A percentile compares a stretch with the other conserved stretches of the same genome.
Evolutionary conservation across 2,329 filamentous ascomycete genomes (phyloP).

Genomic region (Diaporthe sp.): DNA sequence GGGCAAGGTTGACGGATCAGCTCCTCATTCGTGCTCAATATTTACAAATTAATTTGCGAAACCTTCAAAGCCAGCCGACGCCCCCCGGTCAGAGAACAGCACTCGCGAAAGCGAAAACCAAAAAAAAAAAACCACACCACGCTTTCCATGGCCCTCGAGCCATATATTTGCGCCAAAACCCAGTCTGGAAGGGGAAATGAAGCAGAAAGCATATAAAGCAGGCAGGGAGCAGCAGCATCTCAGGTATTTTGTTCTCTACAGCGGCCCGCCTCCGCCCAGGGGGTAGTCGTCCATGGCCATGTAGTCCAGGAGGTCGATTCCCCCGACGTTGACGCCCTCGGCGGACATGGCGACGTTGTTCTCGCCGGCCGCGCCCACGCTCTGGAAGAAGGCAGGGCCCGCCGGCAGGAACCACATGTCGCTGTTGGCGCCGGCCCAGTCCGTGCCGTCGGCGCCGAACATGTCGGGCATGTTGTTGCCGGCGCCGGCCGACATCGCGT

Average conservation of each 20-base stretch:
- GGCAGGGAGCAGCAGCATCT: neutral
- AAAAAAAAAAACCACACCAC: neutral
- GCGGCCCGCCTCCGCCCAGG: slow-evolving; percentile 42
- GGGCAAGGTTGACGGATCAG: neutral
- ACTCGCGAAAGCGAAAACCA: neutral
- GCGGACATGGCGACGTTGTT: slow-evolving; percentile 72
- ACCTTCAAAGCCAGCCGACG: neutral
- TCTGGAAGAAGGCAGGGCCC: slow-evolving; percentile 75
- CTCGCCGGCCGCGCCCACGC: slow-evolving; percentile 67
- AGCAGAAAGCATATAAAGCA: neutral
- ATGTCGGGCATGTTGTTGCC: slow-evolving; percentile 50
- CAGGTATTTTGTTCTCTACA: neutral
- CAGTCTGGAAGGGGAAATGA: neutral
- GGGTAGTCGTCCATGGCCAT: slow-evolving; percentile 73
- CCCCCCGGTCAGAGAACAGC: neutral
- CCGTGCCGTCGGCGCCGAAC: slow-evolving; percentile 57
- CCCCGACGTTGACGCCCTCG: slow-evolving; percentile 76
- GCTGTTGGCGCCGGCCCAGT: slow-evolving; percentile 64
- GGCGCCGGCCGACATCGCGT: slow-evolving; percentile 26
- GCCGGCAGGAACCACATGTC: slow-evolving; percentile 79
- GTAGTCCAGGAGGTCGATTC: slow-evolving; percentile 76
- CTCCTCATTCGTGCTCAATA: slow-evolving; percentile 12
- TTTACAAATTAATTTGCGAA: neutral
- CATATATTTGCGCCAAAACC: slow-evolving; percentile 1
- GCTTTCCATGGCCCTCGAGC: neutral